Evolutionary conservation across 1,284 basidiomycete species (phyloP).

Genomic region (Apiotrichum siamense): DNA sequence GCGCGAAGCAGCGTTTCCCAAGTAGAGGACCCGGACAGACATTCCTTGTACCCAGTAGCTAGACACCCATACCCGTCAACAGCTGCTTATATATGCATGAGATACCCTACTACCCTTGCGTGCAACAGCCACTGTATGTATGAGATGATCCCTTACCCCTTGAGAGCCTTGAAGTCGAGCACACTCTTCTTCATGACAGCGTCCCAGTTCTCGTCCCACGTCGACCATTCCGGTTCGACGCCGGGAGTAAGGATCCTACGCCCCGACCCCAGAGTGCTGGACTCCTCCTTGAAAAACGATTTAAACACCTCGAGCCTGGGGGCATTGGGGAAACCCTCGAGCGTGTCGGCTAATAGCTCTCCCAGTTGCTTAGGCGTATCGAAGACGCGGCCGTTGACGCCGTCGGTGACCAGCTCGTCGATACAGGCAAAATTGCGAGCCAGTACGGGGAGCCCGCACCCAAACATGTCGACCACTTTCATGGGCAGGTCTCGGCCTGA

Average conservation of each 20-base stretch:
- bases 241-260: slow-evolving; percentile 15
- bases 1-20: slow-evolving; percentile 67
- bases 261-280: slow-evolving; percentile 1
- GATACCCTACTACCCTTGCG: not conserved
- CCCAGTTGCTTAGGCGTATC: slow-evolving; percentile 63
- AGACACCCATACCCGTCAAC: not conserved
- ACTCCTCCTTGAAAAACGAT: slow-evolving; percentile 17
- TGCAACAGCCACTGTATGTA: slow-evolving; percentile 3
- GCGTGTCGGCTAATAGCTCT: slow-evolving; percentile 59
- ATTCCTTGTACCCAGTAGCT: not conserved
- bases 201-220: slow-evolving; percentile 82
- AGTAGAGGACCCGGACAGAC: too few species aligned
- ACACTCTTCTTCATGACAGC: slow-evolving; percentile 50
- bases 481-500: slow-evolving; percentile 92
- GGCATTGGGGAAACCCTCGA: slow-evolving; percentile 59
- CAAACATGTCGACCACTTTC: slow-evolving; percentile 99
- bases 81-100: not conserved
- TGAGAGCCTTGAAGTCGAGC: slow-evolving; percentile 11
- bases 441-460: slow-evolving; percentile 87
- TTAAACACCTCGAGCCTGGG: slow-evolving; percentile 53
- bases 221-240: slow-evolving; percentile 54
- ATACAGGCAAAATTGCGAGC: slow-evolving; percentile 83
- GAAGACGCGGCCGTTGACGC: slow-evolving; percentile 77
- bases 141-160: not conserved
- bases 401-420: slow-evolving; percentile 75